Conservation (phyloP, 129 eudicot species). For the Glebionis coronaria region DNA sequence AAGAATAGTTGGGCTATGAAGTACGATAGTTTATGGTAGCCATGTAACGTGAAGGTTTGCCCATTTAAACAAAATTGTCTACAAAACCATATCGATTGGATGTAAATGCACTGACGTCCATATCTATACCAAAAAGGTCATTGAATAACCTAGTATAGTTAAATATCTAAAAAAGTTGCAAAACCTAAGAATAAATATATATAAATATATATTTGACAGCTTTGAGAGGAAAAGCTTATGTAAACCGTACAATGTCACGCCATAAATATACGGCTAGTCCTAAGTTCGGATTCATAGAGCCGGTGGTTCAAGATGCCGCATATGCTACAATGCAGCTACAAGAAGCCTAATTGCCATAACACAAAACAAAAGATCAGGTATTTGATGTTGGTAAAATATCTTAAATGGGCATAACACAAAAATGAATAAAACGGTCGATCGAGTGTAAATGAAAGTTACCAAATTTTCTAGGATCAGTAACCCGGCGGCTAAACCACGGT, state of each 20-base stretch:
- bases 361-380: background rate
- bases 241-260: conserved; percentile 15
- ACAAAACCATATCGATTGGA: too few species aligned
- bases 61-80: too few species aligned
- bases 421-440: too few species aligned
- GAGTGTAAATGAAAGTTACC: too few species aligned
- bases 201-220: background rate
- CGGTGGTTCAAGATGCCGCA: conserved; percentile 6
- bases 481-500: too few species aligned
- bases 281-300: conserved; percentile 1
- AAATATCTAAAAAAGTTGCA: background rate
- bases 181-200: conserved; percentile 1
- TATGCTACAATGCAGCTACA: conserved; percentile 16
- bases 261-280: conserved; percentile 13
- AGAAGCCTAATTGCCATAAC: conserved; percentile 17
- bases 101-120: too few species aligned
- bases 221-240: background rate
- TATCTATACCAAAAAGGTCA: background rate
- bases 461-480: too few species aligned
- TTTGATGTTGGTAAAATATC: too few species aligned
- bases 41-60: too few species aligned
- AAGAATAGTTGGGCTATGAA: too few species aligned
- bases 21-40: too few species aligned
- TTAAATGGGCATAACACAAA: too few species aligned
- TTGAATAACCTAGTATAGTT: background rate